Evolutionary conservation across 2,329 filamentous ascomycete genomes (phyloP).

Genomic region (Calonectria multiphialidica): DNA sequence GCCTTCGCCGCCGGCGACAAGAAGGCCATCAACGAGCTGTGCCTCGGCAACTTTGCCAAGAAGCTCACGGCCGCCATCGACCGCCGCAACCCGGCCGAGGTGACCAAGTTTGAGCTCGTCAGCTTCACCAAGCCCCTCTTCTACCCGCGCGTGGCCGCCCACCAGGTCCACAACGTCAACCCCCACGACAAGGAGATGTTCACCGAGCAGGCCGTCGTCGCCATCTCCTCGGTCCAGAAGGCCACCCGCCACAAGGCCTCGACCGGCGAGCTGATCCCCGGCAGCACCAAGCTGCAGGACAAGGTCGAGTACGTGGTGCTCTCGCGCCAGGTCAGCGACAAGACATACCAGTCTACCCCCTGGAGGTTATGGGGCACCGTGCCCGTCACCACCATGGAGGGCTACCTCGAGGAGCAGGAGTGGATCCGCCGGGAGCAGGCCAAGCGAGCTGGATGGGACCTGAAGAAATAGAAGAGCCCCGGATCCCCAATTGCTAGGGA

Average conservation of each 20-base stretch:
- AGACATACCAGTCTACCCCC: conserved; percentile 59
- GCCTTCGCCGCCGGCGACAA: conserved; percentile 71
- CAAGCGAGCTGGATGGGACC: conserved; percentile 49
- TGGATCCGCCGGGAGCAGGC: conserved; percentile 50
- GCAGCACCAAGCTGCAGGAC: conserved; percentile 63
- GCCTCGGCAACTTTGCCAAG: conserved; percentile 63
- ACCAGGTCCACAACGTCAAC: conserved; percentile 64
- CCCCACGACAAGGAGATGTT: conserved; percentile 51
- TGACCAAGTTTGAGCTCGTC: conserved; percentile 67
- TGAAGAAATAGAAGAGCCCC: conserved; percentile 28
- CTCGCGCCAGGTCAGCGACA: conserved; percentile 59
- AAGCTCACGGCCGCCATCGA: conserved; percentile 67
- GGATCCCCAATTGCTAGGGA: not conserved
- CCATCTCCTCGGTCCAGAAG: conserved; percentile 68
- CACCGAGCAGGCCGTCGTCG: conserved; percentile 69
- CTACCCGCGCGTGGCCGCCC: conserved; percentile 65
- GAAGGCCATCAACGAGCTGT: conserved; percentile 63
- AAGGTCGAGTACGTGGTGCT: conserved; percentile 76
- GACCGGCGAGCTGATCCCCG: conserved; percentile 56
- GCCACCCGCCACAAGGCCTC: conserved; percentile 55
- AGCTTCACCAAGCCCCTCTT: conserved; percentile 56
- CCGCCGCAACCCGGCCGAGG: conserved; percentile 59
- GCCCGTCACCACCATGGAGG: conserved; percentile 63
- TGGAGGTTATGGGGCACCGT: conserved; percentile 78
- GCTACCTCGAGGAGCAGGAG: conserved; percentile 51